Base-by-base conservation (phyloP, 208 protist species). In the Acanthamoeba triangularis region DNA sequence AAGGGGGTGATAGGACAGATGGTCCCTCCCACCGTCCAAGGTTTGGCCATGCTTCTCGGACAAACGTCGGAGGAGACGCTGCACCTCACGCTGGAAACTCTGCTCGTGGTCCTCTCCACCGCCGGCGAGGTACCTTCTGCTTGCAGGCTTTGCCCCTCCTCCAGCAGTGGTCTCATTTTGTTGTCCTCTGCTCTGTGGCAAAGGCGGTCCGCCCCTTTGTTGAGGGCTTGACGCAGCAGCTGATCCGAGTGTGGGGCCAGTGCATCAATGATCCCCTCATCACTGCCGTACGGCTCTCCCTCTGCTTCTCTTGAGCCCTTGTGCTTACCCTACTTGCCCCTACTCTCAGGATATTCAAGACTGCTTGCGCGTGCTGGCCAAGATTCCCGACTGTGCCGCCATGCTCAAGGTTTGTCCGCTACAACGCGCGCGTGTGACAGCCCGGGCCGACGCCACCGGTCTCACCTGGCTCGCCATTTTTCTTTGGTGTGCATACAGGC, bases 211-310 rank as follows among this genome's bases (percentile, higher is more conserved):
- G 59, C 5, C 54, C 54, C 14, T 67, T 33, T 10, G 88, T 25
- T 3, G 88, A 94, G 67, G 28, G 10, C 8, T 14, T 94, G 18
- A 56, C 63, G 10, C 63, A 94, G 41, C 65, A 72, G 88, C 44
- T 94, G 25, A 56, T 94, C 20, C 25, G 49, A n/a, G 49, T 94
- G 47, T 94, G 88, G 88, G 56, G 20, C 14, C 44, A 54, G 20
- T 28, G 69, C 88, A 94, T 80, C 88, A 94, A 94, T 28, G 88
- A 94, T 30, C 88, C 88, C 20, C 65, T 94, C 44, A 94, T 94
- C 30, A 94, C 88, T 10, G 23, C 25, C 11, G 88, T 80, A 72
- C 47, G 28, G 20, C 61, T 41, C 3, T 23, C 20, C 10, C 23
- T 44, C 33, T 11, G 65, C 65, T 28, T 56, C 35, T 85, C 10